phyloP scores from a whole-genome alignment of 352 stramenopile species.

The Phytophthora constricta region DNA sequence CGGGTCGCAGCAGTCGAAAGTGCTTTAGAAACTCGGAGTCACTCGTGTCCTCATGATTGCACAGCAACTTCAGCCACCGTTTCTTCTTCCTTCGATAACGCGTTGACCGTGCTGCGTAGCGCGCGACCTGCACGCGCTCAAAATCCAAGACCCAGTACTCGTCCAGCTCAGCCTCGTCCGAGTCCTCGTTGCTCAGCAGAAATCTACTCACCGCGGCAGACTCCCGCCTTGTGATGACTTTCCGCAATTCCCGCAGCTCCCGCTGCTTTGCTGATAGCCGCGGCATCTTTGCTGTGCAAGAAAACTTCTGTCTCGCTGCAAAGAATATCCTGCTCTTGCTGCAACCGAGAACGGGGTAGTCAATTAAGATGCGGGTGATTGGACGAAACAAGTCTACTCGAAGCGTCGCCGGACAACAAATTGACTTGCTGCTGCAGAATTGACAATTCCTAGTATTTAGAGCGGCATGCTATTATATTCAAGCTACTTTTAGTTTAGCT shows the following conservation, averaged over 20 bases:
- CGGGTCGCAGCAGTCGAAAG: background rate
- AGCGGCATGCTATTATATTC: too few relatives aligned
- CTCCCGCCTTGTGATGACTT: background rate
- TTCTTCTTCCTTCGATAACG: background rate
- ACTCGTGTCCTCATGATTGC: slow-evolving; percentile 1
- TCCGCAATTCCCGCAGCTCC: background rate
- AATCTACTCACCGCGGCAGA: background rate
- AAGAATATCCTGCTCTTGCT: background rate
- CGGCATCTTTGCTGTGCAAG: slow-evolving; percentile 3
- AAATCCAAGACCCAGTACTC: background rate
- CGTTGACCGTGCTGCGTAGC: background rate
- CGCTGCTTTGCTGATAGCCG: slow-evolving; percentile 1
- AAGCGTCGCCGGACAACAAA: background rate
- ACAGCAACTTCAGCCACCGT: slow-evolving; percentile 5
- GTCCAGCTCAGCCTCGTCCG: slow-evolving; percentile 4
- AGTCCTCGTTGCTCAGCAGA: slow-evolving; percentile 6
- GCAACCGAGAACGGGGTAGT: background rate
- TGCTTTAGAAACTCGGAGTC: slow-evolving; percentile 11
- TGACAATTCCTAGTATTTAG: background rate
- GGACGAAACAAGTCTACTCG: background rate
- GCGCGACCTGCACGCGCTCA: background rate
- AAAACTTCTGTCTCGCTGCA: slow-evolving; percentile 5
- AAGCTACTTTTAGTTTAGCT: too few relatives aligned
- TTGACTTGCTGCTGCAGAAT: background rate
- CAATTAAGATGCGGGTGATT: background rate